These are phyloP conservation scores for Termitomyces sp. DNA, from an alignment of 768 basidiomycete genomes.

Conservation along the genomic window DNA sequence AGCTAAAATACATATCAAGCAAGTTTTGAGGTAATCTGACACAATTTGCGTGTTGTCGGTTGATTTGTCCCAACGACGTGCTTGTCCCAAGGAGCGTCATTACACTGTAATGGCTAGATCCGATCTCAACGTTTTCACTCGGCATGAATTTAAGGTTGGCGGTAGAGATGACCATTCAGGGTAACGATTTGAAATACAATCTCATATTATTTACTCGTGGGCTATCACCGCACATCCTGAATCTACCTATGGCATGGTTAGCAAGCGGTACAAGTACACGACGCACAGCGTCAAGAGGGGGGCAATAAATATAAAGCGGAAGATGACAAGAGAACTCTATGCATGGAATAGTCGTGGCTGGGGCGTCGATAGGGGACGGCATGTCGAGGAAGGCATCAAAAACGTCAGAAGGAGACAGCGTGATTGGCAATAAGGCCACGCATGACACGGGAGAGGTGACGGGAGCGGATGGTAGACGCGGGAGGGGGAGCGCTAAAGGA, in stretches of 20 bases:
- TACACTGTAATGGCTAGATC: no score
- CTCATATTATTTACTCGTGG: not conserved
- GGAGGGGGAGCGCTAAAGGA: not conserved
- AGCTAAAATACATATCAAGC: not conserved
- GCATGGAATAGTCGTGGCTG: not conserved
- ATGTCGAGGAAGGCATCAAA: not conserved
- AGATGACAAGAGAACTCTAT: not conserved
- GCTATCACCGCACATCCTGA: not conserved
- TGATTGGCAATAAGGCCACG: constrained; percentile 17
- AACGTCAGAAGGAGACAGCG: not conserved
- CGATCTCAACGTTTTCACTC: no score
- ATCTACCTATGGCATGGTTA: not conserved
- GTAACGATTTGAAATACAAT: not conserved
- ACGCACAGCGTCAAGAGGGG: not conserved
- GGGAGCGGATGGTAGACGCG: constrained; percentile 12
- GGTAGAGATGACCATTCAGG: no score
- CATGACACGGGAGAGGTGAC: constrained; percentile 25
- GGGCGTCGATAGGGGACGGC: not conserved
- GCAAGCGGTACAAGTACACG: constrained; percentile 1
- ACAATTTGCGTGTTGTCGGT: not conserved
- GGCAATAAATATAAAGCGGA: not conserved
- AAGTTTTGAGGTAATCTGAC: not conserved
- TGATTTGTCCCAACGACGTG: not conserved
- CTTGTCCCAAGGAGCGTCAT: not conserved
- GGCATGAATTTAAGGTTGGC: no score